These are phyloP conservation scores for Fusarium buxicola DNA, from an alignment of 2,329 filamentous ascomycete species.

Conservation along the genomic window DNA sequence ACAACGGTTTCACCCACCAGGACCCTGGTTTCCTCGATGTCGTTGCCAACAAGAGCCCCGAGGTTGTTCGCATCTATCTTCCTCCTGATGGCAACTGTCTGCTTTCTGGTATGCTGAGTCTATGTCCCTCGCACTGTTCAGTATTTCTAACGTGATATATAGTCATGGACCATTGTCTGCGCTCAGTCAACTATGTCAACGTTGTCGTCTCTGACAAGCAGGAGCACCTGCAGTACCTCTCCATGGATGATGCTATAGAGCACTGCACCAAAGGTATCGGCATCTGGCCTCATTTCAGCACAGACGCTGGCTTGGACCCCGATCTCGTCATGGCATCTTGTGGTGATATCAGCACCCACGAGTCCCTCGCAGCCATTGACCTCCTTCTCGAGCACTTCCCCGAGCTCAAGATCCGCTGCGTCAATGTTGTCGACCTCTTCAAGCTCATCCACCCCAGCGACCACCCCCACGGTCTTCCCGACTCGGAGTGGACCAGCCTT, in stretches of 20 bases:
- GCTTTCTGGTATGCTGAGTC: slow-evolving; percentile 61
- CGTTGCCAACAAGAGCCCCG: slow-evolving; percentile 82
- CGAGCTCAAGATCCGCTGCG: slow-evolving; percentile 79
- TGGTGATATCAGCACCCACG: slow-evolving; percentile 79
- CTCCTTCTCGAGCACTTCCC: slow-evolving; percentile 78
- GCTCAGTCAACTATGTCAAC: slow-evolving; percentile 82
- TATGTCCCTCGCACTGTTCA: not conserved
- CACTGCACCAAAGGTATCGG: slow-evolving; percentile 84
- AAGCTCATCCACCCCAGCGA: slow-evolving; percentile 77
- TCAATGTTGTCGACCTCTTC: slow-evolving; percentile 86
- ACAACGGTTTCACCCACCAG: slow-evolving; percentile 87
- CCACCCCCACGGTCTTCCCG: slow-evolving; percentile 78
- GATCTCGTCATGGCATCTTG: slow-evolving; percentile 82
- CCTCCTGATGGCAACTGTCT: slow-evolving; percentile 84
- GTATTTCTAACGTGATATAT: slow-evolving; percentile 25
- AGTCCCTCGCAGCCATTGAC: slow-evolving; percentile 79
- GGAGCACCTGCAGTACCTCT: slow-evolving; percentile 80
- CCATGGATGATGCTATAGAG: slow-evolving; percentile 76
- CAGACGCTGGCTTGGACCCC: slow-evolving; percentile 74
- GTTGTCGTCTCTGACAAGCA: slow-evolving; percentile 85
- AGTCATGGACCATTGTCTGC: slow-evolving; percentile 80
- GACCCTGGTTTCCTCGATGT: slow-evolving; percentile 85
- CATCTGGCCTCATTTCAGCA: slow-evolving; percentile 82
- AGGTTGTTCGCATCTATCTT: slow-evolving; percentile 84
- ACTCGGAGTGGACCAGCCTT: slow-evolving; percentile 73